phyloP scores from a whole-genome alignment of 2,329 filamentous ascomycete genomes.

The Claviceps purpurea region DNA sequence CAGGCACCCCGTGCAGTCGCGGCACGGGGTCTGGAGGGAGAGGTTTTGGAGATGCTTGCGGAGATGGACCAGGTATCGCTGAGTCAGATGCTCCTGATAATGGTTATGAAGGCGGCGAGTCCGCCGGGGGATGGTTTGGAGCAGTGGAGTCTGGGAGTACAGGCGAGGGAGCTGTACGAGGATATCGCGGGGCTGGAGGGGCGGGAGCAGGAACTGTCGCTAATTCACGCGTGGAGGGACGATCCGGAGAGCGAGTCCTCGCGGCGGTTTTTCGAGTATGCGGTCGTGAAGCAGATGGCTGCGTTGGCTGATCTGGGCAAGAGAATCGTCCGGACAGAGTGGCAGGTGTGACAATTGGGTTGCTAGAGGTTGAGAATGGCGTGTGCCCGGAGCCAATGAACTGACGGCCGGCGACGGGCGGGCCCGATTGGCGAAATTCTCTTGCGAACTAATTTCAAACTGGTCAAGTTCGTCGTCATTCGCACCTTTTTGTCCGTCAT shows the following conservation, averaged over 20 bases:
- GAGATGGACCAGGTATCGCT: constrained; percentile 39
- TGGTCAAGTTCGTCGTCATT: too few species aligned
- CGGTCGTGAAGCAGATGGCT: constrained; percentile 34
- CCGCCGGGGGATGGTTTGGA: constrained; percentile 26
- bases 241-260: constrained; percentile 26
- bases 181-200: constrained; percentile 35
- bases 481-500: background rate
- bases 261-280: constrained; percentile 33
- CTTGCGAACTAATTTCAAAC: background rate
- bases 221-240: constrained; percentile 31
- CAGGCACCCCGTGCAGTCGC: constrained; percentile 14
- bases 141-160: constrained; percentile 30
- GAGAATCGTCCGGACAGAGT: constrained; percentile 27
- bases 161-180: constrained; percentile 32
- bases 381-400: background rate
- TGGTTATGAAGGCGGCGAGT: constrained; percentile 31
- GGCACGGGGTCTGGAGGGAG: constrained; percentile 11
- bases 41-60: constrained; percentile 19
- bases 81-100: constrained; percentile 37
- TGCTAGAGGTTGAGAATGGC: too few species aligned
- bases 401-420: background rate
- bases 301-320: constrained; percentile 32
- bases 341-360: constrained; percentile 13
- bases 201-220: constrained; percentile 28
- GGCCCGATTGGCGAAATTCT: background rate